These are phyloP conservation scores for Trametes sp. DNA, from an alignment of 1,284 basidiomycete genomes.

Conservation along the genomic window DNA sequence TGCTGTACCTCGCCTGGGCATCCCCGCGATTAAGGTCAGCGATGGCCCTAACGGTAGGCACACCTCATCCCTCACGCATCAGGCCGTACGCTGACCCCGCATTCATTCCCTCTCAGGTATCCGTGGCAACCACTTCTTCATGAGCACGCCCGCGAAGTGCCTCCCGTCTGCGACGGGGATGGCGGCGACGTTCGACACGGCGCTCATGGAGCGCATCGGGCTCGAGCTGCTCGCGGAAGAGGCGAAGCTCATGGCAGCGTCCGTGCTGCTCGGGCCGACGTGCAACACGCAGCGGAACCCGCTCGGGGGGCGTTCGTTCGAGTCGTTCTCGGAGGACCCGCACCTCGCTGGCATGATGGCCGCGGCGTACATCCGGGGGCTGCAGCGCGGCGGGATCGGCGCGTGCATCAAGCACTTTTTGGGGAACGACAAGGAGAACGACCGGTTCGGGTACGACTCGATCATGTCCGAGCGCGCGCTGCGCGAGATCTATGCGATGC, in stretches of 20 bases:
- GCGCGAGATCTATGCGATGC: slow-evolving; percentile 78
- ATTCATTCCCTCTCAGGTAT: slow-evolving; percentile 37
- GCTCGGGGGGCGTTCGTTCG: too few species aligned
- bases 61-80: background rate
- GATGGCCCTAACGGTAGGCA: slow-evolving; percentile 75
- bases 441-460: slow-evolving; percentile 69
- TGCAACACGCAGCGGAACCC: too few species aligned
- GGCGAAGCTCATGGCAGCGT: slow-evolving; percentile 72
- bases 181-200: slow-evolving; percentile 76
- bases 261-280: slow-evolving; percentile 75
- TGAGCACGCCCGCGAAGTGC: slow-evolving; percentile 65
- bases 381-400: slow-evolving; percentile 77
- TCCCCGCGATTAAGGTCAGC: slow-evolving; percentile 79
- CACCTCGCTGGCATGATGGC: slow-evolving; percentile 72
- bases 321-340: slow-evolving; percentile 55
- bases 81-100: background rate
- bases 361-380: slow-evolving; percentile 76
- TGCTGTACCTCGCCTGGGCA: slow-evolving; percentile 64
- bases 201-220: slow-evolving; percentile 70
- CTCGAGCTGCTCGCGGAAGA: slow-evolving; percentile 73
- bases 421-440: slow-evolving; percentile 78
- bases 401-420: slow-evolving; percentile 78
- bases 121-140: slow-evolving; percentile 48
- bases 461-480: slow-evolving; percentile 73
- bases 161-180: slow-evolving; percentile 73